Evolutionary conservation across 108 stramenopile species (phyloP).

Genomic region (Craspedostauros australis): DNA sequence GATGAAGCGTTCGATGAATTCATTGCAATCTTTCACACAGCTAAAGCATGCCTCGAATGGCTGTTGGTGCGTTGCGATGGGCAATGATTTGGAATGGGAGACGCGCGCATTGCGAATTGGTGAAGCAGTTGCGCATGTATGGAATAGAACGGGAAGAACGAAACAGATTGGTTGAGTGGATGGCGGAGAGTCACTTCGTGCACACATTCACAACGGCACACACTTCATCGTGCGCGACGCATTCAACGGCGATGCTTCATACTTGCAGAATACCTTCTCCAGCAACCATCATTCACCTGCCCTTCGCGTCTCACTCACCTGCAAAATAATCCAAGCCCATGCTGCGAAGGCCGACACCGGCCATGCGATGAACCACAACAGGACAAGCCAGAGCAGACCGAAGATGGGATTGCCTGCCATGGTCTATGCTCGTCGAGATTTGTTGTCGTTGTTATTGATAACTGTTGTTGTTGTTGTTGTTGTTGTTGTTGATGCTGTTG

Average conservation of each 20-base stretch:
- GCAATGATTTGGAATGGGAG: no score
- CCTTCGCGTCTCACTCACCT: conserved; percentile 1
- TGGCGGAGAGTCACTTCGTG: neutral
- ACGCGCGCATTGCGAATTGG: no score
- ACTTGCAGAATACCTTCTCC: no score
- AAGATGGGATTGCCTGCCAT: conserved; percentile 26
- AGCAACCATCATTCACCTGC: no score
- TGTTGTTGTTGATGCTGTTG: no score
- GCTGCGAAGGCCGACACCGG: conserved; percentile 16
- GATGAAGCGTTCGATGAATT: conserved; percentile 15
- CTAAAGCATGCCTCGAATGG: conserved; percentile 37
- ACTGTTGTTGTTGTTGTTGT: no score
- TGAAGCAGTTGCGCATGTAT: no score
- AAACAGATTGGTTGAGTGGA: neutral
- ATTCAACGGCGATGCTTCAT: neutral
- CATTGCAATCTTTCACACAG: conserved; percentile 8
- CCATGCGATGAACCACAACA: conserved; percentile 28
- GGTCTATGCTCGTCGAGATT: no score
- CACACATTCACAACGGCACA: no score
- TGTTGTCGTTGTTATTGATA: no score
- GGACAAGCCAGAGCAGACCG: conserved; percentile 29
- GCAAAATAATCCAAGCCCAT: conserved; percentile 17
- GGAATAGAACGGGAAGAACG: neutral
- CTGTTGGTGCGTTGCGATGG: conserved; percentile 4
- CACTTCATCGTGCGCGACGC: neutral